phyloP scores from a whole-genome alignment of 1,284 basidiomycete species.

The Puccinia novopanici region DNA sequence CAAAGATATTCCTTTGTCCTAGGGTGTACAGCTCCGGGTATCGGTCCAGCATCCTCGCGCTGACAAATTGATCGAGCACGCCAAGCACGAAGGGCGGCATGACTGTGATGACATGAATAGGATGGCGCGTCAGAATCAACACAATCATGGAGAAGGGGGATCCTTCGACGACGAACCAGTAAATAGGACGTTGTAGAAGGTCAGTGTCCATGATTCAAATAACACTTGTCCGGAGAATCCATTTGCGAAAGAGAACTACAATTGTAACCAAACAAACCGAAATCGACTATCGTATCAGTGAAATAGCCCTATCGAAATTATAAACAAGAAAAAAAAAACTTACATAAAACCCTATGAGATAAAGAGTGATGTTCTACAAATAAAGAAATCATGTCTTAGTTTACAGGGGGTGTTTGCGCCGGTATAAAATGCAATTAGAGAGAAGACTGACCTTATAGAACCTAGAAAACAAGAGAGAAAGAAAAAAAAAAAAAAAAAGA shows the following conservation, averaged over 20 bases:
- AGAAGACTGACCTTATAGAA: conserved; percentile 44
- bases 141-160: neutral
- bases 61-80: conserved; percentile 90
- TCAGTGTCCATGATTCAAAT: conserved; percentile 98
- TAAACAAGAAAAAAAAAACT: neutral
- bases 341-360: conserved; percentile 50
- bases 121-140: neutral
- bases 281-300: neutral
- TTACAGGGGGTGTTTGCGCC: neutral
- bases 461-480: neutral
- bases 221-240: conserved; percentile 98
- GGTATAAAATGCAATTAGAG: neutral
- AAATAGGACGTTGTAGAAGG: conserved; percentile 61
- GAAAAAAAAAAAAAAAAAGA: too few relatives aligned
- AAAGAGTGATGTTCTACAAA: conserved; percentile 49
- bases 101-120: conserved; percentile 61
- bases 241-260: conserved; percentile 89
- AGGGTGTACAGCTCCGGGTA: conserved; percentile 95
- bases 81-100: conserved; percentile 96
- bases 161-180: conserved; percentile 52
- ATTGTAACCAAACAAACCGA: neutral
- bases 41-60: conserved; percentile 89
- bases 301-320: neutral
- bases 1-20: conserved; percentile 84
- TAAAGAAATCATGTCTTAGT: neutral